Conservation (phyloP, 805 yeast species). For the Metschnikowia amazonensis region DNA sequence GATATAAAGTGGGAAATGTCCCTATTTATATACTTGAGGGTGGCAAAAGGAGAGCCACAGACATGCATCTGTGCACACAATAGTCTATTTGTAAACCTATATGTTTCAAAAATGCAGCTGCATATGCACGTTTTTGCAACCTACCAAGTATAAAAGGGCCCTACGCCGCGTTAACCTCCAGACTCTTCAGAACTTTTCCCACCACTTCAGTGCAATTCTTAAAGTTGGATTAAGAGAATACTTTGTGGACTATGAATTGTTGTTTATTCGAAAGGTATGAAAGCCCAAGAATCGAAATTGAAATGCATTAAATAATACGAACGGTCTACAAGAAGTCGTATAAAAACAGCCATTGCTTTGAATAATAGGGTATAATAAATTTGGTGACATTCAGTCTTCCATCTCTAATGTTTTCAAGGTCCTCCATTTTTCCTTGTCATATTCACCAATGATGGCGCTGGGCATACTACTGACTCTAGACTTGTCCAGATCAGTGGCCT, state of each 20-base stretch:
- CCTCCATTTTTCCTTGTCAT: conserved; percentile 64
- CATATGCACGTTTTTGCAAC: conserved; percentile 3
- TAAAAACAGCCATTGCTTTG: not conserved
- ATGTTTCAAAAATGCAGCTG: not conserved
- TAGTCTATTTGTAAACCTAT: not conserved
- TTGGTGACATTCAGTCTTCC: conserved; percentile 3
- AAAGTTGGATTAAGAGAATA: too few species aligned
- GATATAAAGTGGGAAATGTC: not conserved
- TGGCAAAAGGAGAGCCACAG: not conserved
- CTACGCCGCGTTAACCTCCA: not conserved
- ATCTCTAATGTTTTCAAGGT: conserved; percentile 40
- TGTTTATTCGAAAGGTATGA: too few species aligned
- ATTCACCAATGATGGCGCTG: conserved; percentile 57
- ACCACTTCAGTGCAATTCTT: too few species aligned
- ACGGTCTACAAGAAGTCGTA: too few species aligned
- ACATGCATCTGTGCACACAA: too few species aligned
- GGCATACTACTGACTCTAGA: conserved; percentile 48
- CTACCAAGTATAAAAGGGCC: not conserved
- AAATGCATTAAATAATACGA: too few species aligned
- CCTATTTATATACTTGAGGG: not conserved
- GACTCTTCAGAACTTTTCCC: not conserved
- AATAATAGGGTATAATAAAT: too few species aligned
- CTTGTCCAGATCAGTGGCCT: conserved; percentile 32
- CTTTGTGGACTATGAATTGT: too few species aligned
- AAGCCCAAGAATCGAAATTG: too few species aligned